Base-by-base conservation (phyloP, 441 rosid genomes). In the Erodium texanum region DNA sequence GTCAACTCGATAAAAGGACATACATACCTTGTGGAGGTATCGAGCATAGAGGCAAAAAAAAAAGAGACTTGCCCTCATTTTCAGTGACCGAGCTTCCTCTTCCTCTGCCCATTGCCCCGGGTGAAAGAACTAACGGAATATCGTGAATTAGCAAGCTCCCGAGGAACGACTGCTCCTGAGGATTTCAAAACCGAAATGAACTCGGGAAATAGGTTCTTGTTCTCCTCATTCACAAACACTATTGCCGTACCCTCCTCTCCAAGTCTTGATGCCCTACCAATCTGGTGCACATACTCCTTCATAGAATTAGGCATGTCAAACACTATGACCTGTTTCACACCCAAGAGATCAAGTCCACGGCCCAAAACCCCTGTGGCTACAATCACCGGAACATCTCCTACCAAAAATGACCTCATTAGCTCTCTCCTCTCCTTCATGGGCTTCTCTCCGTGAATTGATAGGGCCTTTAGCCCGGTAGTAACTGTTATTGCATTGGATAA, bases 351-450 rank as follows among this genome's bases (percentile, higher is more conserved):
- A 68, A 93, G 83, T 67, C 98, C 98, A 59, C 96, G 77, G 65
- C 89, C 90, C 76, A 93, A 74, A 69, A 90, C 77, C 72, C 94
- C 97, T 18, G 96, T 90, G 7, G 97, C 81, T 67, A 93, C 97
- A 72, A 93, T 76, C 71, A 89, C 75, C 1, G 97, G 82, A 73
- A 83, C 81, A 76, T 93, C 94, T 65, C 94, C 98, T 68, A 78
- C 72, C 77, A 93, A 66, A 82, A 90, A 82, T 19, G 82, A 83
- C 50, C 70, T 83, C 94, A 90, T 84, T 66, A 78, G 74, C 66
- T 86, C 92, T 74, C 98, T 87, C 78, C 98, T 89, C 74, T 93
- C 96, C 78, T 81, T 86, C 97, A 90, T 90, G 24, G 91, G 74
- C 76, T 93, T 93, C 83, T 89, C 91, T 70, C 97, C 98, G 73